Evolutionary conservation across 345 rosid species (phyloP).

Genomic region (Erodium maritimum): DNA sequence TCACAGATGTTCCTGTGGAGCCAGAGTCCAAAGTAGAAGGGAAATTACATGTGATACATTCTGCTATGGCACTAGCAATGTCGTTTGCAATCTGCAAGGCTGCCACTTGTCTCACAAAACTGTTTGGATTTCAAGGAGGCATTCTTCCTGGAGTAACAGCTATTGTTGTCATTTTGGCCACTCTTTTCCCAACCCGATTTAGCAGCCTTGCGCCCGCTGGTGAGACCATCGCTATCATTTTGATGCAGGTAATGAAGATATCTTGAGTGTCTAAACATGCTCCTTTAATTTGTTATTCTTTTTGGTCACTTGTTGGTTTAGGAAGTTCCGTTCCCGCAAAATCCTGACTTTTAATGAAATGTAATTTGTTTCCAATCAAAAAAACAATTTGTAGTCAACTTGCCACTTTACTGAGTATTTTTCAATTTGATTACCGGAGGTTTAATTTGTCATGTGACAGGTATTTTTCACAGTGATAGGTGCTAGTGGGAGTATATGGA

Average conservation of each 20-base stretch:
- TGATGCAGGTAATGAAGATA: constrained; percentile 59
- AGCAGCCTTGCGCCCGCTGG: constrained; percentile 68
- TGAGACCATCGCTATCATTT: constrained; percentile 81
- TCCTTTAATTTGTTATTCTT: background rate
- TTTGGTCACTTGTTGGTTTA: too few relatives aligned
- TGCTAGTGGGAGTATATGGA: constrained; percentile 79
- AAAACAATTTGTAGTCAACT: too few relatives aligned
- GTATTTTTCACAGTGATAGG: constrained; percentile 84
- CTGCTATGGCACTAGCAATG: constrained; percentile 60
- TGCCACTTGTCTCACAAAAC: constrained; percentile 35
- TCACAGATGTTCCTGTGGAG: constrained; percentile 28
- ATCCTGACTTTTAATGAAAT: too few relatives aligned
- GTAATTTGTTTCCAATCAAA: too few relatives aligned
- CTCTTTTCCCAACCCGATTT: constrained; percentile 61
- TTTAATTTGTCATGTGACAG: constrained; percentile 13
- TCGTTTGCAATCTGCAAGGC: constrained; percentile 79
- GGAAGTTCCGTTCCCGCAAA: too few relatives aligned
- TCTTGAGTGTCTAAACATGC: too few relatives aligned
- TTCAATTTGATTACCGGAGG: background rate
- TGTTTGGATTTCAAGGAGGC: constrained; percentile 57
- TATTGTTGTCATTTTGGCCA: constrained; percentile 57
- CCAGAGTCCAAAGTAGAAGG: constrained; percentile 22
- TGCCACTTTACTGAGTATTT: too few relatives aligned
- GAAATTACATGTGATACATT: constrained; percentile 49
- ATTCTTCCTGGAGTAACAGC: constrained; percentile 71